Conservation (phyloP, 768 basidiomycete genomes). For the Lentinula edodes region DNA sequence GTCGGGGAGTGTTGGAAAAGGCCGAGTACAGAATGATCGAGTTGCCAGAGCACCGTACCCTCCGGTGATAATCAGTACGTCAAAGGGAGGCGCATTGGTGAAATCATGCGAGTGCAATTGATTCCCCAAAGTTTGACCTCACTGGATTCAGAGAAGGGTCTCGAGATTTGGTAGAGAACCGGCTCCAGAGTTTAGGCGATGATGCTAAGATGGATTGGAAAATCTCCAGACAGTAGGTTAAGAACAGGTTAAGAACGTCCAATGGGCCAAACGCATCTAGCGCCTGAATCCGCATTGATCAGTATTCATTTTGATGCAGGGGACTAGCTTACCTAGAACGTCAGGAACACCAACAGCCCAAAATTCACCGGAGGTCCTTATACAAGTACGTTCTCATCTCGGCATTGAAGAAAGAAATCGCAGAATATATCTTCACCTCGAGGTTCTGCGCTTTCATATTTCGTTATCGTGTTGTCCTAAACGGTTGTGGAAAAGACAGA, state of each 20-base stretch:
- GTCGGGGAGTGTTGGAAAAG: too few species aligned
- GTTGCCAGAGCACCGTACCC: slow-evolving; percentile 21
- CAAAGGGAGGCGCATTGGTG: slow-evolving; percentile 25
- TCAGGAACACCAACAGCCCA: slow-evolving; percentile 6
- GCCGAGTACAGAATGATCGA: too few species aligned
- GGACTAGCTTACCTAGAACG: slow-evolving; percentile 15
- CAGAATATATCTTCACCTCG: too few species aligned
- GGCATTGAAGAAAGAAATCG: not conserved
- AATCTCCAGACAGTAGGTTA: slow-evolving; percentile 21
- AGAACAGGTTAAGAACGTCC: slow-evolving; percentile 27
- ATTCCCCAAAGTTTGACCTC: slow-evolving; percentile 24
- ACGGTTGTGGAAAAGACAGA: too few species aligned
- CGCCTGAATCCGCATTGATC: slow-evolving; percentile 19
- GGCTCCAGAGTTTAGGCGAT: slow-evolving; percentile 26
- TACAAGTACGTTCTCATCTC: too few species aligned
- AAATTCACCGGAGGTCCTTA: not conserved
- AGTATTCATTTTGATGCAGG: not conserved
- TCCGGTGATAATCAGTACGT: slow-evolving; percentile 30
- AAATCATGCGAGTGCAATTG: slow-evolving; percentile 38
- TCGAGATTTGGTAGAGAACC: slow-evolving; percentile 25
- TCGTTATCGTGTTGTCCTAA: too few species aligned
- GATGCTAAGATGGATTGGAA: slow-evolving; percentile 19
- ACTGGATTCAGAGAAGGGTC: slow-evolving; percentile 4
- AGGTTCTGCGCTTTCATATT: too few species aligned
- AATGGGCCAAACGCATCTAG: slow-evolving; percentile 30